These are phyloP conservation scores for Colletotrichum tabaci DNA, from an alignment of 2,329 filamentous ascomycete genomes.

Conservation along the genomic window DNA sequence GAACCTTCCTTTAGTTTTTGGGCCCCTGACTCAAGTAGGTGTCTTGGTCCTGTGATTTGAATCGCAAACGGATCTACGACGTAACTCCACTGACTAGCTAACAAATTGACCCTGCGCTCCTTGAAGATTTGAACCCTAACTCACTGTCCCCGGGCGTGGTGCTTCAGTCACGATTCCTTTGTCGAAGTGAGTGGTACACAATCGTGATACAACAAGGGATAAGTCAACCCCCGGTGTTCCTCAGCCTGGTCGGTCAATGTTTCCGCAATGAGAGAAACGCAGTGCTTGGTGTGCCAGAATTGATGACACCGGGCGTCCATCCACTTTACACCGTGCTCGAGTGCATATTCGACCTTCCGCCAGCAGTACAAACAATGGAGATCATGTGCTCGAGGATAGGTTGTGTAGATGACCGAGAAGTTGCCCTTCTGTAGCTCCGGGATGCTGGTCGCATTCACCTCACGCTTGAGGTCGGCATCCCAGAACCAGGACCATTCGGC, in stretches of 20 bases:
- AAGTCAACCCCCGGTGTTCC: neutral
- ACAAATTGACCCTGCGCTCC: no score
- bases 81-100: neutral
- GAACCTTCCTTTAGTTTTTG: neutral
- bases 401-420: constrained; percentile 13
- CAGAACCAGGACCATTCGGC: constrained; percentile 1
- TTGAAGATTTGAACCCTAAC: no score
- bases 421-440: constrained; percentile 2
- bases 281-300: constrained; percentile 23
- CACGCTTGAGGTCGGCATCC: neutral
- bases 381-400: constrained; percentile 4
- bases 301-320: constrained; percentile 13
- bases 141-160: neutral
- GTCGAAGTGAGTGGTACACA: neutral
- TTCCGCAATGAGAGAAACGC: constrained; percentile 2
- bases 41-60: neutral
- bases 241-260: constrained; percentile 1
- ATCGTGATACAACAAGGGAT: neutral
- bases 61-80: neutral
- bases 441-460: neutral
- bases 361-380: constrained; percentile 11
- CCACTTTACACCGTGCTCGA: constrained; percentile 8
- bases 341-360: constrained; percentile 13
- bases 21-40: neutral
- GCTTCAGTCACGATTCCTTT: neutral